Percentiles rank a stretch among this genome's conserved stretches.
Conservation (phyloP, 768 basidiomycete species). For the Filobasidium wieringae region DNA sequence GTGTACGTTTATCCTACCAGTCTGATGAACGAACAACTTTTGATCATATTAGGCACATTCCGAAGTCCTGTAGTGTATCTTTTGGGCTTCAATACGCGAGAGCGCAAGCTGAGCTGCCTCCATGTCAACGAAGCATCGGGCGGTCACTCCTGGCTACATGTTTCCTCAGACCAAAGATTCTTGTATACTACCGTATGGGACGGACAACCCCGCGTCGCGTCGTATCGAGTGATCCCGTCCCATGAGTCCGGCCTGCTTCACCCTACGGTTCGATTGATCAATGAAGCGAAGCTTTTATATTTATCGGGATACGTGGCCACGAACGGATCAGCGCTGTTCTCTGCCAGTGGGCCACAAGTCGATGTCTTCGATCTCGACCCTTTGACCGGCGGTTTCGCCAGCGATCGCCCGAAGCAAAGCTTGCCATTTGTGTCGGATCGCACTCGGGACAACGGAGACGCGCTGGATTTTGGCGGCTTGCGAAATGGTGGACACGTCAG, state of each 20-base stretch:
- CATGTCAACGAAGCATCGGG: constrained; percentile 13
- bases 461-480: constrained; percentile 29
- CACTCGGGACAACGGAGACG: neutral
- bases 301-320: constrained; percentile 28
- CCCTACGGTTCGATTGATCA: neutral
- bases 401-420: neutral
- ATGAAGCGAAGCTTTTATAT: constrained; percentile 14
- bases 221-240: constrained; percentile 21
- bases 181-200: constrained; percentile 28
- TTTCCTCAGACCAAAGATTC: neutral
- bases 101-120: neutral
- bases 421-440: constrained; percentile 10
- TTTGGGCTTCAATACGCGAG: constrained; percentile 12
- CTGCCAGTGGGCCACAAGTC: constrained; percentile 25
- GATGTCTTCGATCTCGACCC: constrained; percentile 20
- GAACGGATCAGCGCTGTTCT: constrained; percentile 15
- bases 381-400: constrained; percentile 13
- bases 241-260: neutral
- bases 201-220: constrained; percentile 19
- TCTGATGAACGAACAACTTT: no score
- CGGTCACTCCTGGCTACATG: constrained; percentile 22
- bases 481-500: constrained; percentile 24
- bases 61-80: constrained; percentile 14
- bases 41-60: constrained; percentile 27
- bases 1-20: no score